These are phyloP conservation scores for Diaporthe destruens DNA, from an alignment of 2,329 filamentous ascomycete species.

Conservation along the genomic window DNA sequence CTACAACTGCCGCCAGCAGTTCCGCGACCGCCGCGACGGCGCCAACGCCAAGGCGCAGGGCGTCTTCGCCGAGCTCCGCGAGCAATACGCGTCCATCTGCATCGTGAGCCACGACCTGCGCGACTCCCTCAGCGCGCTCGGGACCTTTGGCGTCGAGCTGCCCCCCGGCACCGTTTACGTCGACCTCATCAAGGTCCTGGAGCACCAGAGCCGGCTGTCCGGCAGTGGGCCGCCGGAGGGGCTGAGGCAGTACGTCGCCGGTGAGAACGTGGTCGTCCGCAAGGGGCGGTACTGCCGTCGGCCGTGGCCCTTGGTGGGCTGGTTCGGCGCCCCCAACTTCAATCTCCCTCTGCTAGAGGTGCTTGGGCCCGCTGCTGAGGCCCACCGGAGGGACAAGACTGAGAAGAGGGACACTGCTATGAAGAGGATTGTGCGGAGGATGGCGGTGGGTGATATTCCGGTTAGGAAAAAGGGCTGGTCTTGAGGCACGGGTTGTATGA, in stretches of 20 bases:
- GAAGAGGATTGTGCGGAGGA: slow-evolving; percentile 15
- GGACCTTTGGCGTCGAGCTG: neutral
- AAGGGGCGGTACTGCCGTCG: neutral
- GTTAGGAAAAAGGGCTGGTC: neutral
- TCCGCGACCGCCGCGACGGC: neutral
- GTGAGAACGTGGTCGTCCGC: neutral
- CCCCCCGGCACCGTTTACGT: neutral
- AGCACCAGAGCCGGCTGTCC: neutral
- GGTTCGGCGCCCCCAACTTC: neutral
- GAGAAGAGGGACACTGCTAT: neutral
- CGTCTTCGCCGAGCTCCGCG: neutral
- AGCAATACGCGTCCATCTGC: neutral
- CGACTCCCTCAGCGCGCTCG: neutral
- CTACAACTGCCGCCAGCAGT: neutral
- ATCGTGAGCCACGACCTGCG: neutral
- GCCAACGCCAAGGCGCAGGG: neutral
- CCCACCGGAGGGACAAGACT: neutral
- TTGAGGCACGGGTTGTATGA: neutral
- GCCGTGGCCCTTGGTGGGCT: neutral
- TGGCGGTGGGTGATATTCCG: neutral
- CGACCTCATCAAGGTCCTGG: slow-evolving; percentile 15
- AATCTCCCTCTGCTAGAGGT: neutral
- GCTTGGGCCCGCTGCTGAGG: slow-evolving; percentile 2
- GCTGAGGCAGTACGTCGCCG: neutral
- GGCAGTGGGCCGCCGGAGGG: neutral